Conservation (phyloP, 2,329 filamentous ascomycete genomes). For the Colletotrichum sp. region DNA sequence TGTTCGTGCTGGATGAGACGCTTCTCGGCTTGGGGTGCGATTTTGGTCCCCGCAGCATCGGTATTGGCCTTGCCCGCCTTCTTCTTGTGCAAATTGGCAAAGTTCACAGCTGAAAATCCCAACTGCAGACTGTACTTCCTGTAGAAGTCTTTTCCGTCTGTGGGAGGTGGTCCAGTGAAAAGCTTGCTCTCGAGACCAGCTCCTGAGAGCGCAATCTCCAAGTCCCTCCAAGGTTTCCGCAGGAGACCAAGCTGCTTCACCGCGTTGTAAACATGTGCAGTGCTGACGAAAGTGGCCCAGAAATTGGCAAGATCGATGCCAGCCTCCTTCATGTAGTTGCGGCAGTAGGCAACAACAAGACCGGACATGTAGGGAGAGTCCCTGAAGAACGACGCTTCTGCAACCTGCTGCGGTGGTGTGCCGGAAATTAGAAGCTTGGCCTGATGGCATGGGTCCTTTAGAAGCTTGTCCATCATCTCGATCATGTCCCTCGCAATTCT, state of each 20-base stretch:
- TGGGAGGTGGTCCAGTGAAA: neutral
- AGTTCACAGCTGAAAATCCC: neutral
- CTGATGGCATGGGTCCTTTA: neutral
- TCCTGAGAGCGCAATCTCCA: neutral
- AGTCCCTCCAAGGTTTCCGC: neutral
- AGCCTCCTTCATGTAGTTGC: neutral
- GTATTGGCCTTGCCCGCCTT: neutral
- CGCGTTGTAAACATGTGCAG: neutral
- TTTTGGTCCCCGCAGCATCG: neutral
- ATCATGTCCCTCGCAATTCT: neutral
- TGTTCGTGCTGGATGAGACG: neutral
- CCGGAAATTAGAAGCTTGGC: neutral
- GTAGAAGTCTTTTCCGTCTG: neutral
- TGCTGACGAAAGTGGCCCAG: neutral
- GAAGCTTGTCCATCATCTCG: neutral
- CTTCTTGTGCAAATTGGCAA: neutral
- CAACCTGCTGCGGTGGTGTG: neutral
- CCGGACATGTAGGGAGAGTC: neutral
- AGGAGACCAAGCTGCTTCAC: neutral
- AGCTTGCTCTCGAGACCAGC: neutral
- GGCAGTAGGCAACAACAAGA: neutral
- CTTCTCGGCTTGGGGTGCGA: neutral
- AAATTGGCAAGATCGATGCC: neutral
- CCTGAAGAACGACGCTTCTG: neutral
- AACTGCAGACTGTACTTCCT: neutral